These are phyloP conservation scores for Cupressus sempervirens DNA, from an alignment of 75 land plant genomes.

Conservation along the genomic window DNA sequence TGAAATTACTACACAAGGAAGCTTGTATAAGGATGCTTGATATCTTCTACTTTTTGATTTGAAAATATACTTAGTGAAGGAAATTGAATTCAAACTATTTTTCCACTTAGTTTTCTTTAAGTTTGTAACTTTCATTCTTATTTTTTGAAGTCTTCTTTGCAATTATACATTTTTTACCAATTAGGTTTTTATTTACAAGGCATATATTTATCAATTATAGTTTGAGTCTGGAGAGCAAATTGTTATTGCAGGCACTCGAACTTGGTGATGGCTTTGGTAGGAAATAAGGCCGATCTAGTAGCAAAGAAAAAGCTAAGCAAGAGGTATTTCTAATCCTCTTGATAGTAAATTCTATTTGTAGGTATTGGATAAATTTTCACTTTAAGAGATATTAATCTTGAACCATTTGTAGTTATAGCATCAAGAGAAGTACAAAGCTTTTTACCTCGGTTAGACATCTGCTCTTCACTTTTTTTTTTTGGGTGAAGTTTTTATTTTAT, in stretches of 20 bases:
- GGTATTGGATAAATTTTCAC: background rate
- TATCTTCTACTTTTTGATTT: no score
- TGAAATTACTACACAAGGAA: background rate
- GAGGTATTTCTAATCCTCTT: conserved; percentile 36
- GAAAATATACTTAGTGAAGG: no score
- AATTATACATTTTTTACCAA: no score
- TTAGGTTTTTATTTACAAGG: no score
- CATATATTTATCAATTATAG: background rate
- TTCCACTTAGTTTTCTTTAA: no score
- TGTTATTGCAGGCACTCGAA: conserved; percentile 44
- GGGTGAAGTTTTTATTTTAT: background rate
- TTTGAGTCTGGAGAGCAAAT: background rate
- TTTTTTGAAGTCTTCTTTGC: no score
- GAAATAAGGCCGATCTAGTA: conserved; percentile 67
- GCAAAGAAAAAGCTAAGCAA: conserved; percentile 41
- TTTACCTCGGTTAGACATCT: background rate
- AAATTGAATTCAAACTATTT: no score
- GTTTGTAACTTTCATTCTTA: no score
- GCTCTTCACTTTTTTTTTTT: background rate
- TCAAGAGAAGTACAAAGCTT: background rate
- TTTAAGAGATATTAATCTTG: background rate
- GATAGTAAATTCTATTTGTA: background rate
- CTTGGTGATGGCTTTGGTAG: conserved; percentile 66
- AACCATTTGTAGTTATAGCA: background rate
- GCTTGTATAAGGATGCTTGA: background rate